A percentile compares a stretch with the other conserved stretches of the same genome.
Conservation (phyloP, 805 yeast species). For the Tetrapisispora nanseiensis region DNA sequence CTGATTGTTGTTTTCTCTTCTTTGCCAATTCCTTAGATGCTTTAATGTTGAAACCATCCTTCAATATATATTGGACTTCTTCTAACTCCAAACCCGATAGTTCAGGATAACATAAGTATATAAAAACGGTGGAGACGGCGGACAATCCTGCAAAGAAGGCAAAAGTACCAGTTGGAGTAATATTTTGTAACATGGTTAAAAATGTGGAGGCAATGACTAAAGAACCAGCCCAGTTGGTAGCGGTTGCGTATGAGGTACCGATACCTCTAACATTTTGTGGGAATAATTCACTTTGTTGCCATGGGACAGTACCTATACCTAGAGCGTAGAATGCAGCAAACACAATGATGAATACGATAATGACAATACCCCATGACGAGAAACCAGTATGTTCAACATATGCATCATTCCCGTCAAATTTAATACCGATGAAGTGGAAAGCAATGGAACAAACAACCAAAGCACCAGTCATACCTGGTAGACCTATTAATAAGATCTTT, state of each 20-base stretch:
- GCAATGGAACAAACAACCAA: conserved; percentile 79
- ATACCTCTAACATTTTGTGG: conserved; percentile 90
- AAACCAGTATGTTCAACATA: conserved; percentile 39
- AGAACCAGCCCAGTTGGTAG: conserved; percentile 93
- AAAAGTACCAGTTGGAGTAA: conserved; percentile 93
- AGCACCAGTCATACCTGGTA: conserved; percentile 77
- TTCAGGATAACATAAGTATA: conserved; percentile 84
- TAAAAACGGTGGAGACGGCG: conserved; percentile 58
- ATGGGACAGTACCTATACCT: conserved; percentile 95
- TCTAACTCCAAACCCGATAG: conserved; percentile 83
- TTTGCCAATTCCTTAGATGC: conserved; percentile 48
- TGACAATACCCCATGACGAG: conserved; percentile 79
- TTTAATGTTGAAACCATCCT: conserved; percentile 80
- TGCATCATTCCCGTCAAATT: conserved; percentile 40
- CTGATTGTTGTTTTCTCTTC: conserved; percentile 30
- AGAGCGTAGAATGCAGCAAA: conserved; percentile 86
- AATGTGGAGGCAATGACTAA: conserved; percentile 84
- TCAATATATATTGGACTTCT: conserved; percentile 73
- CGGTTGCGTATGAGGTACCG: conserved; percentile 85
- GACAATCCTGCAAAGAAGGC: conserved; percentile 81
- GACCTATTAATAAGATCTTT: conserved; percentile 61
- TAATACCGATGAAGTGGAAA: conserved; percentile 72
- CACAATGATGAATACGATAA: conserved; percentile 74
- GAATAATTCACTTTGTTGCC: conserved; percentile 95
- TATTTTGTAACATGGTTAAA: conserved; percentile 84